A percentile compares a stretch with the other conserved stretches of the same genome.
These are phyloP conservation scores for Chrysoporthe austroafricana DNA, from an alignment of 2,329 filamentous ascomycete species.

Conservation along the genomic window DNA sequence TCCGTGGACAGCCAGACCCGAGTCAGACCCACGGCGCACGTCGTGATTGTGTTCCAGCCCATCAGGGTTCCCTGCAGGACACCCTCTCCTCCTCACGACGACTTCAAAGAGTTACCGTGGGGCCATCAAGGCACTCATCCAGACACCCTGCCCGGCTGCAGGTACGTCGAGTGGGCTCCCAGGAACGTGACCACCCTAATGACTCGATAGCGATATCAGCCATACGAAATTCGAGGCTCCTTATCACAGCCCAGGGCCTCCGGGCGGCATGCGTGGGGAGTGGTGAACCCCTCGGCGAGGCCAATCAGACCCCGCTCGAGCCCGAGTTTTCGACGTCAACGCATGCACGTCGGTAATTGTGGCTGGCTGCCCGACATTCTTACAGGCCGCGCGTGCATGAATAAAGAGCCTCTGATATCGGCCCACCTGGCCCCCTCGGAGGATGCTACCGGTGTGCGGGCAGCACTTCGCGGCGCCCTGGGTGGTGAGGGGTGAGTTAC, in stretches of 20 bases:
- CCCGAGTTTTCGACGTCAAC: neutral
- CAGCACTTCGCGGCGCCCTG: no score
- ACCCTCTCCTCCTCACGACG: neutral
- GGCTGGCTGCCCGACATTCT: slow-evolving; percentile 9
- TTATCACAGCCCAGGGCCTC: neutral
- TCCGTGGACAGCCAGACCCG: neutral
- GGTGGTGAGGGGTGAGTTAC: slow-evolving; percentile 4
- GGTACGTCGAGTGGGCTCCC: slow-evolving; percentile 26
- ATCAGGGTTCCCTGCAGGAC: slow-evolving; percentile 9
- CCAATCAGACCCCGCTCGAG: slow-evolving; percentile 12
- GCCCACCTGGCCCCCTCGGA: neutral
- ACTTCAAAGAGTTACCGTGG: neutral
- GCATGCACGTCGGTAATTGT: slow-evolving; percentile 18
- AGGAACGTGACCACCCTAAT: neutral
- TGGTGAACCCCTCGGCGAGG: neutral
- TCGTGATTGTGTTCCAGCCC: slow-evolving; percentile 15
- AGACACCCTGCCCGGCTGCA: slow-evolving; percentile 21
- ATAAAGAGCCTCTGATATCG: slow-evolving; percentile 1
- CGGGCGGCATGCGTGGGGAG: neutral
- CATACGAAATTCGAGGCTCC: neutral
- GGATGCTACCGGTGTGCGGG: no score
- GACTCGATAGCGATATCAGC: neutral
- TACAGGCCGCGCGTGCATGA: neutral
- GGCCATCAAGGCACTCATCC: neutral
- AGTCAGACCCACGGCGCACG: slow-evolving; percentile 1